Conservation (phyloP, 2,329 filamentous ascomycete genomes). For the Talaromyces amestolkiae region DNA sequence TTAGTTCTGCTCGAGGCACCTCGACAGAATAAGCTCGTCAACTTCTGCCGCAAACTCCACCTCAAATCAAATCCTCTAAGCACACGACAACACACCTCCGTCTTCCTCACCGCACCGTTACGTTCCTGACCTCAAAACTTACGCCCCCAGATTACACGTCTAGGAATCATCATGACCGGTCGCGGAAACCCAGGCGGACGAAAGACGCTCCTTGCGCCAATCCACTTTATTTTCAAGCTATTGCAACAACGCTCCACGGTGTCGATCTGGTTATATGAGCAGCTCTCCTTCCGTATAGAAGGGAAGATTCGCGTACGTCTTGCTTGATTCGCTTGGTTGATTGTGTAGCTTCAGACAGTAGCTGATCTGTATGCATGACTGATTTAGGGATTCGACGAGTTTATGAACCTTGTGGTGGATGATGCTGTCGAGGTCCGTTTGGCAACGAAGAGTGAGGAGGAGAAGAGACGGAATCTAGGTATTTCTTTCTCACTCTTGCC, state of each 20-base stretch:
- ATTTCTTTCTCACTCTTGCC: constrained; percentile 23
- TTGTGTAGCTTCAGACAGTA: neutral
- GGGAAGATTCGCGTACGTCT: constrained; percentile 84
- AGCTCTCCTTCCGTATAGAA: constrained; percentile 89
- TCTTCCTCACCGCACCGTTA: neutral
- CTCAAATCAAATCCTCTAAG: constrained; percentile 17
- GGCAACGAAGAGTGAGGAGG: constrained; percentile 75
- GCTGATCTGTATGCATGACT: constrained; percentile 4
- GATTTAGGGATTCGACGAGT: constrained; percentile 88
- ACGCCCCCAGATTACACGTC: neutral
- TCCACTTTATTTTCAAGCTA: constrained; percentile 93
- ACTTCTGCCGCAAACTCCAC: constrained; percentile 4
- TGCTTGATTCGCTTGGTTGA: neutral
- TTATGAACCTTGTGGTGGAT: constrained; percentile 97
- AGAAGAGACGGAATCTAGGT: constrained; percentile 78
- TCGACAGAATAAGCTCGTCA: neutral
- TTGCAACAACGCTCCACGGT: constrained; percentile 80
- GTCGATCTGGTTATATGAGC: constrained; percentile 95
- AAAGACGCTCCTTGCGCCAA: constrained; percentile 71
- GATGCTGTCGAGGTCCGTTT: constrained; percentile 90
- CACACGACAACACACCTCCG: constrained; percentile 15
- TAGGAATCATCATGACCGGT: constrained; percentile 47
- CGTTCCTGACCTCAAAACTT: neutral
- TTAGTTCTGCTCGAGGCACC: too few species aligned
- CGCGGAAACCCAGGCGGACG: constrained; percentile 55